A percentile compares a stretch with the other conserved stretches of the same genome.
These are phyloP conservation scores for Ustilago lituana DNA, from an alignment of 1,284 basidiomycete genomes.

Conservation along the genomic window DNA sequence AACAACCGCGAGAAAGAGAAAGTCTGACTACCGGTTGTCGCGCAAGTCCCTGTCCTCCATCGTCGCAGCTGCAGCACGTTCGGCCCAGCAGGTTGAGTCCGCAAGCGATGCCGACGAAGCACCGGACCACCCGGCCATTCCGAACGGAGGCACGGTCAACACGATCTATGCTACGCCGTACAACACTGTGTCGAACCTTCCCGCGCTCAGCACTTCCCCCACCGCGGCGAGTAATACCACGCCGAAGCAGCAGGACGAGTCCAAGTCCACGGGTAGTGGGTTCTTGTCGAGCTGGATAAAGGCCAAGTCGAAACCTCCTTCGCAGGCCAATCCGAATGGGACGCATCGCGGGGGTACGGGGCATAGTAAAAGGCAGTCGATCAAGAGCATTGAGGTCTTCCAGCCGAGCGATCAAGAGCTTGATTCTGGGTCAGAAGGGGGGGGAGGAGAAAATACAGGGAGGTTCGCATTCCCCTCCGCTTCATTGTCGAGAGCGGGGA, in stretches of 20 bases:
- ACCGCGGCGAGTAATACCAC: conserved; percentile 1
- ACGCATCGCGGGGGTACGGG: too few species aligned
- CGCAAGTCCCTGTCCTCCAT: conserved; percentile 26
- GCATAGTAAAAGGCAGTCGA: conserved; percentile 37
- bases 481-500: background rate
- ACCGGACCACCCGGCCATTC: background rate
- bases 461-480: conserved; percentile 9
- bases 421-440: background rate
- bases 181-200: conserved; percentile 14
- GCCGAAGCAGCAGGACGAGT: background rate
- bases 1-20: background rate
- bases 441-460: too few species aligned
- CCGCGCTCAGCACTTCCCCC: conserved; percentile 17
- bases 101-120: conserved; percentile 12
- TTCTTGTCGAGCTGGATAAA: conserved; percentile 27
- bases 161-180: conserved; percentile 31
- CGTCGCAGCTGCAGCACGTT: conserved; percentile 5
- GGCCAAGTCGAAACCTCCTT: conserved; percentile 11
- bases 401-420: conserved; percentile 23
- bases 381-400: conserved; percentile 50
- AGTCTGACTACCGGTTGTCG: conserved; percentile 13
- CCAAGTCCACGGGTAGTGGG: background rate
- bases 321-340: background rate
- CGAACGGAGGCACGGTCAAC: conserved; percentile 29
- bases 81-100: background rate